These are phyloP conservation scores for Entomortierella parvispora DNA, from an alignment of 192 early-diverging fungal species.

Conservation along the genomic window DNA sequence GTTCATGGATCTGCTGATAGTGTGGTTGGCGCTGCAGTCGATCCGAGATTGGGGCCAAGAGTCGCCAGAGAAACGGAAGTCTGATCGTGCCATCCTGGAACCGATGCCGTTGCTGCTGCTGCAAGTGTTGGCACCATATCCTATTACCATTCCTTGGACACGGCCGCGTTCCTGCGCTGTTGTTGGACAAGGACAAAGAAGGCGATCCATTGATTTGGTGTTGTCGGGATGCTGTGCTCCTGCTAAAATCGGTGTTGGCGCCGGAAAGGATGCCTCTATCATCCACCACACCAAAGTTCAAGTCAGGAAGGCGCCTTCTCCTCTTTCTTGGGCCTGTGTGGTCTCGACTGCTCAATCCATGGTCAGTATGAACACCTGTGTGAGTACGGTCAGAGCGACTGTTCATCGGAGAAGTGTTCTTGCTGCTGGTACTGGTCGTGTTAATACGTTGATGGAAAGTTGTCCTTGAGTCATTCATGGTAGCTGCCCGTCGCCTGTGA, in stretches of 20 bases:
- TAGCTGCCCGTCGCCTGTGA: background rate
- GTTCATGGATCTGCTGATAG: too few species aligned
- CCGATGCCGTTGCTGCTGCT: conserved; percentile 6
- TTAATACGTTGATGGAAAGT: background rate
- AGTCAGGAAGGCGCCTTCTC: too few species aligned
- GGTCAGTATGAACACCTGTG: too few species aligned
- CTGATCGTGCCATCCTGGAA: background rate
- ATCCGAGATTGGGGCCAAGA: conserved; percentile 2
- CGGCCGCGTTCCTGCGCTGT: conserved; percentile 12
- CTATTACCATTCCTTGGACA: conserved; percentile 38
- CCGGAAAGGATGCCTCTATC: too few species aligned
- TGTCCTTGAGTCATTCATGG: background rate
- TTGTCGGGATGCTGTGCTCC: too few species aligned
- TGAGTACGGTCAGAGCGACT: background rate
- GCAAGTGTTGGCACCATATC: conserved; percentile 27
- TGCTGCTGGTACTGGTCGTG: background rate
- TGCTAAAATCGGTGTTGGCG: too few species aligned
- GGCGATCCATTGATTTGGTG: background rate
- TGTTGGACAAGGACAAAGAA: background rate
- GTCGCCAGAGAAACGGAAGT: conserved; percentile 20
- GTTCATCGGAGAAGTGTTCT: background rate
- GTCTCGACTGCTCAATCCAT: too few species aligned
- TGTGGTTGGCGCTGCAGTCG: background rate
- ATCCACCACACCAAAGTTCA: too few species aligned
- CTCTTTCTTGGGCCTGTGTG: too few species aligned